These are phyloP conservation scores for Crithidia bombi DNA, from an alignment of 208 protist genomes.

Conservation along the genomic window DNA sequence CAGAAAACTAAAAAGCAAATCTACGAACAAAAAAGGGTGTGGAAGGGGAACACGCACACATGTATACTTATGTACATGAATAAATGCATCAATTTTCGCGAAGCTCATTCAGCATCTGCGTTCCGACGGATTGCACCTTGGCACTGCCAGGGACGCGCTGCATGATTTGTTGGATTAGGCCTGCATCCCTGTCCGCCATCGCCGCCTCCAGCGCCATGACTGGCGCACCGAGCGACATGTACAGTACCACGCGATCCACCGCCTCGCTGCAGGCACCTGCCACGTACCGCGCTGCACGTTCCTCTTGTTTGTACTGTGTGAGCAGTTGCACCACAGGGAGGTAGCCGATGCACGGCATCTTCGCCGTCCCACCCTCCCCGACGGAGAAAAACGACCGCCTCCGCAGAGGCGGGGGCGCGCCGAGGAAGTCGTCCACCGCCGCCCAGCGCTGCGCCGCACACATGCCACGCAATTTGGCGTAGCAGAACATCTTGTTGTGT, in stretches of 20 bases:
- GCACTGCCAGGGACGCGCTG: constrained; percentile 33
- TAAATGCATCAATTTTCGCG: not conserved
- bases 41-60: not conserved
- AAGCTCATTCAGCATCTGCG: constrained; percentile 32
- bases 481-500: constrained; percentile 31
- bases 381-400: constrained; percentile 35
- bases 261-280: constrained; percentile 36
- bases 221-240: constrained; percentile 43
- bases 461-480: constrained; percentile 44
- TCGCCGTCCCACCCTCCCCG: not conserved
- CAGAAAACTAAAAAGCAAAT: not conserved
- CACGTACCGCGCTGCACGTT: constrained; percentile 45
- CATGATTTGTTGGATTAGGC: constrained; percentile 55
- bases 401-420: constrained; percentile 31
- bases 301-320: constrained; percentile 29
- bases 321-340: constrained; percentile 41
- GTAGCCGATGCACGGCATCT: constrained; percentile 34
- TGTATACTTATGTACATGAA: not conserved
- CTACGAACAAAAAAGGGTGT: not conserved
- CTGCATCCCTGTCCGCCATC: constrained; percentile 32
- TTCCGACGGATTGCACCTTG: constrained; percentile 32
- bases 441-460: constrained; percentile 37
- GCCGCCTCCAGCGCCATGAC: constrained; percentile 59
- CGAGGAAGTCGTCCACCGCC: constrained; percentile 36
- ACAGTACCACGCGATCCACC: constrained; percentile 49